These are phyloP conservation scores for Candida dendrica DNA, from an alignment of 805 yeast genomes.

Conservation along the genomic window DNA sequence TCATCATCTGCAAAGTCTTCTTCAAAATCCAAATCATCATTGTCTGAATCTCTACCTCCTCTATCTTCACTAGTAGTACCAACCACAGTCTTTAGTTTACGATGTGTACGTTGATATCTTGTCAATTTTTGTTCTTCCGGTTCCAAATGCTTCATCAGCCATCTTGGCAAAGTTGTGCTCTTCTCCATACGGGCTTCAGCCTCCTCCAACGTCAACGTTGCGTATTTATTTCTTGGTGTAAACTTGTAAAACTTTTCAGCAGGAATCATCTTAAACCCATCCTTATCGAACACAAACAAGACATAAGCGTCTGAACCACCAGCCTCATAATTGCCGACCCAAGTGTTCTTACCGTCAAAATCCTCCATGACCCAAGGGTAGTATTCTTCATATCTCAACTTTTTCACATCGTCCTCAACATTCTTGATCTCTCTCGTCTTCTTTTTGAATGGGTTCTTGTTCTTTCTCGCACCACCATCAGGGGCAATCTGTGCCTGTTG, in stretches of 20 bases:
- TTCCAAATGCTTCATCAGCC: constrained; percentile 90
- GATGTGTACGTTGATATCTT: constrained; percentile 41
- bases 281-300: constrained; percentile 70
- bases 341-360: constrained; percentile 87
- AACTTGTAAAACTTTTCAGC: constrained; percentile 91
- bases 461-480: constrained; percentile 80
- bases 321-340: constrained; percentile 95
- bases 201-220: constrained; percentile 90
- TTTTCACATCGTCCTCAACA: constrained; percentile 76
- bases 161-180: constrained; percentile 71
- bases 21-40: constrained; percentile 89
- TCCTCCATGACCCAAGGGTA: constrained; percentile 99
- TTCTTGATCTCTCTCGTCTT: constrained; percentile 81
- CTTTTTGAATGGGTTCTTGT: constrained; percentile 53
- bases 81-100: constrained; percentile 43
- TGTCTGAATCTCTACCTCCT: constrained; percentile 61
- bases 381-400: constrained; percentile 87
- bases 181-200: constrained; percentile 93
- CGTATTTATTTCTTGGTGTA: constrained; percentile 88
- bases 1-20: constrained; percentile 98
- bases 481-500: constrained; percentile 73
- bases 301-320: constrained; percentile 79
- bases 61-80: constrained; percentile 29
- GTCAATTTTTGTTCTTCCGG: constrained; percentile 46
- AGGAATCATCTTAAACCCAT: constrained; percentile 79